Evolutionary conservation across 371 early-diverging fungal species (phyloP), one percentile per base, ranked within the genome.

Genomic region (Choanephora cucurbitarum): DNA sequence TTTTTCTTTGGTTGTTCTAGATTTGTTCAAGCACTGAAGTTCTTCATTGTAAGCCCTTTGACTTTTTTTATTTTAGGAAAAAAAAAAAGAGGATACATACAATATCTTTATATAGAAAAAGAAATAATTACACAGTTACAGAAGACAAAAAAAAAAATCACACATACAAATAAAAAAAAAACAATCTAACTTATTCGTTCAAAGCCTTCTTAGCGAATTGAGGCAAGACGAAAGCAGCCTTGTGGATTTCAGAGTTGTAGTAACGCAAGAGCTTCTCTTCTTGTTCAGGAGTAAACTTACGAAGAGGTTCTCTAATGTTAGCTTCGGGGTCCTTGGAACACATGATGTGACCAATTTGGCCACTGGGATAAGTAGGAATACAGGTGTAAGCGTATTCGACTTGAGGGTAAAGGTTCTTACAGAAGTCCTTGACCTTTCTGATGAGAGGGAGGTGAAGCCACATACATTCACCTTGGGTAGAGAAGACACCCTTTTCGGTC

Each of bases 381-480:
- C 90, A 87, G 44, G 91, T 88, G 77, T 89, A 94, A 31, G 95
- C 97, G 66, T 98, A 98, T 63, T 88, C 91, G 49, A 91, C 95
- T 17, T 83, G 81, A 18, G 95, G 92, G 82, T 89, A 98, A 51
- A 96, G 72, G 41, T 79, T 72, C 67, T 86, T 87, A 56, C 87
- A 84, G 68, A 88, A 86, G 18, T 84, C 77, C 67, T 91, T 79
- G 42, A 95, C 94, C 66, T 86, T 81, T 77, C 87, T 87, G 85
- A 98, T 96, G 34, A 96, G 82, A 46, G 83, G 77, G 60, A 94
- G 70, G 65, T 98, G 96, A 51, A 98, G 91, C 97, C 98, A 98
- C 82, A 91, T 89, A 86, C 97, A 97, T 82, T 98, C 98, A 85
- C 92, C 97, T 83, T 98, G 97, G 31, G 95, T 92, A 70, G 90